Base-by-base conservation (phyloP, 169 alveolate genomes). In the Cyclospora cayetanensis region DNA sequence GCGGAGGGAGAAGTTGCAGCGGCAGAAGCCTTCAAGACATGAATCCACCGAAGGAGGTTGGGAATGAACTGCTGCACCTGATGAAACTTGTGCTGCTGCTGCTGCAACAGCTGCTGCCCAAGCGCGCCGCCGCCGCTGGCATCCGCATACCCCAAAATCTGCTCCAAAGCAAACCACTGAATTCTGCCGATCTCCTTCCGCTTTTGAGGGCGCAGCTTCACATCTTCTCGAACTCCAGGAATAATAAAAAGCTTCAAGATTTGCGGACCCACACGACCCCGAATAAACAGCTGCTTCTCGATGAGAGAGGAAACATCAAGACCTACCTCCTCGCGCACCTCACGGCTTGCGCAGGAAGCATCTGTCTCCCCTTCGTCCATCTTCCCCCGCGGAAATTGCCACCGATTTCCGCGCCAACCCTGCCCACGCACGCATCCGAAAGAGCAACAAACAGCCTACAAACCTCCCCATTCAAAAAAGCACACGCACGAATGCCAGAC, bases 361-460 rank as follows among this genome's bases (percentile, higher is more conserved):
- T 97, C 99, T 37, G 91, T 95, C 95, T 98, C 99, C 76, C 89
- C 94, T 91, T 98, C 99, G 91, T 98, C 99, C 55, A 96, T 96
- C 90, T 98, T 98, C 37, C 99, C 99, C 66, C 98, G 97, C 9
- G 99, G 99, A 91, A 98, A 98, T 90, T 97, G 93, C 98, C 97
- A 97, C 72, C 93, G 90, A 65, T 93, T 93, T 52, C 98, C 97
- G 41, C 95, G 94, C 98, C 96, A 97, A 41, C 97, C 95, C 93
- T 96, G 97, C 35, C 96, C 98, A 42, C 95, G 70, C 76, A 60
- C 89, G 29, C 77, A 55, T n/a, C 4, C 88, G 22, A 18, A 37
- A 31, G 31, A 46, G 37, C 55, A 52, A 27, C 90, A 52, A 74
- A 20, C 9, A 34, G 35, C 29, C 42, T 9, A 66, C 80, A 18